Percentiles rank a stretch among this genome's conserved stretches.
phyloP scores from a whole-genome alignment of 2,329 filamentous ascomycete genomes.

The Verticillium dahliae region DNA sequence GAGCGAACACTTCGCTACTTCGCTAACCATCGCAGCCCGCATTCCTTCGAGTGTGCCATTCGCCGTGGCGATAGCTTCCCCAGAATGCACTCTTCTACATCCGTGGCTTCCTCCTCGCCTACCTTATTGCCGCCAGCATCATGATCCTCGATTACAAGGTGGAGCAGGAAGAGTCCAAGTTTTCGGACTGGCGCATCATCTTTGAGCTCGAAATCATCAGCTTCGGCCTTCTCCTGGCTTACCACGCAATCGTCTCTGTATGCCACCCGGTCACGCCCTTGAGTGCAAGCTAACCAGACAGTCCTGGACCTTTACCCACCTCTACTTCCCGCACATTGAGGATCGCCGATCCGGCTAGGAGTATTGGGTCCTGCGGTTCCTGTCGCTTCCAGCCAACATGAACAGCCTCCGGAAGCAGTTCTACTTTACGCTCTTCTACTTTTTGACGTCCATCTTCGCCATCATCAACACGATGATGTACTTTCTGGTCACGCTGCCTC shows the following conservation, averaged over 20 bases:
- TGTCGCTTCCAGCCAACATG: slow-evolving; percentile 39
- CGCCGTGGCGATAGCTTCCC: slow-evolving; percentile 39
- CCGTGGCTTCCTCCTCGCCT: slow-evolving; percentile 33
- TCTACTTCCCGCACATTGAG: slow-evolving; percentile 37
- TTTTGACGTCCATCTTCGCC: slow-evolving; percentile 34
- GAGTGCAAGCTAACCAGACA: slow-evolving; percentile 14
- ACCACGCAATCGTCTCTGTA: slow-evolving; percentile 40
- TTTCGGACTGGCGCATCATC: slow-evolving; percentile 30
- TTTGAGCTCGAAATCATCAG: slow-evolving; percentile 45
- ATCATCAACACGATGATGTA: slow-evolving; percentile 46
- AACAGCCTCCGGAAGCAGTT: slow-evolving; percentile 33
- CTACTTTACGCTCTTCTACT: slow-evolving; percentile 45
- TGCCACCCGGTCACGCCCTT: slow-evolving; percentile 14
- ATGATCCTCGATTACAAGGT: slow-evolving; percentile 40
- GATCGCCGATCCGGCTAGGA: slow-evolving; percentile 27
- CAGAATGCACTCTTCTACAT: slow-evolving; percentile 38
- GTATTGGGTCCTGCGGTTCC: slow-evolving; percentile 26
- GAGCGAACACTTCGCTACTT: no score
- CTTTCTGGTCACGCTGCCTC: slow-evolving; percentile 34
- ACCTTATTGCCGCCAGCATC: slow-evolving; percentile 32
- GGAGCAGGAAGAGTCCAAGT: slow-evolving; percentile 28
- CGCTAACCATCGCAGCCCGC: slow-evolving; percentile 30
- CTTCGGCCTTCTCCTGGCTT: slow-evolving; percentile 34
- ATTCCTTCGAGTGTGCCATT: slow-evolving; percentile 44
- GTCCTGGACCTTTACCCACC: slow-evolving; percentile 46